Base-by-base conservation (phyloP, 495 filamentous ascomycete species). In the Tuber indicum region DNA sequence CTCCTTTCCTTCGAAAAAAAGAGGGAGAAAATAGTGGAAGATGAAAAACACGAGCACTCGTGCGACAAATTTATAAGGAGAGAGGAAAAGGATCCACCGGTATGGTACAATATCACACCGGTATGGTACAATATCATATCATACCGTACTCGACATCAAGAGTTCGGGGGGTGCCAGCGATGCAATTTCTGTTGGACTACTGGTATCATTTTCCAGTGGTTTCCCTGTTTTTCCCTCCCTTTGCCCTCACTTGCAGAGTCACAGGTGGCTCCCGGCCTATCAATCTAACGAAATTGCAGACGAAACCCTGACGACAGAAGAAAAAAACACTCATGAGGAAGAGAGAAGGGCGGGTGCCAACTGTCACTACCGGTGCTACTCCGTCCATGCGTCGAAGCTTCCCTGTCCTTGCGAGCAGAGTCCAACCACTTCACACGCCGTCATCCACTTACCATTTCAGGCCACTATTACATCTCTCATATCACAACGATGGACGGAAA, bases 191-290 rank as follows among this genome's bases (percentile, higher is more conserved):
- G 52, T 62, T 7, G n/a, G n/a, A n/a, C 52, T 16, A 26, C 12
- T 8, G 43, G 43, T 10, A 45, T 62, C 52, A 4, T 14, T 32
- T 32, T 32, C n/a, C 2, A 26, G 75, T 75, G 75, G 26, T 49
- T 79, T 79, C 77, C 77, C 58, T 78, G 77, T 70, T 78, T 78
- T 71, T 43, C 26, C 43, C 36, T 10, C 21, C 44, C 8, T 19
- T 32, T 26, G 41, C 7, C 14, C 52, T 32, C 52, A 32, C n/a
- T 58, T 14, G 52, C 52, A 58, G 49, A 26, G n/a, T 58, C 52
- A 58, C 2, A 19, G 41, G 16, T n/a, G 5, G 23, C 43, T 70
- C 39, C 49, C 41, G 42, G 26, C 74, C 71, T 70, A 70, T 69
- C 47, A 26, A 73, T 70, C 41, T 66, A 43, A 46, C 39, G 58